Evolutionary conservation across 139 green algal species (phyloP), one percentile per base, ranked within the genome.

Genomic region (Coccomyxa sp.): DNA sequence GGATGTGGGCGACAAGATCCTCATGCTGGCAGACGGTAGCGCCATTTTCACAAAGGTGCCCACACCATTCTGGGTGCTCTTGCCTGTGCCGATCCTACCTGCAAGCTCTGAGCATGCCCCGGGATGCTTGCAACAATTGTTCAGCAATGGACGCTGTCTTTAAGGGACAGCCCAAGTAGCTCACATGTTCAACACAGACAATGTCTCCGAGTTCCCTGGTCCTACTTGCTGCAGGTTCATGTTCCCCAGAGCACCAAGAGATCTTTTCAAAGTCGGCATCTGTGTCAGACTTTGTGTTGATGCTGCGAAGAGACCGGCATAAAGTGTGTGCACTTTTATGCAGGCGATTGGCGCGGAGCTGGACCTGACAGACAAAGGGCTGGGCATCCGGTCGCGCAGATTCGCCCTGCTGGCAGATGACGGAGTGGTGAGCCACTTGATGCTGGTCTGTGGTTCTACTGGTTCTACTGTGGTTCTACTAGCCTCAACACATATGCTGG

Each of bases 391-490:
- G 58, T 95, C 89, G 58, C 85, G 94, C 13, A 85, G 97, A 38
- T 99, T 98, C 80, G 91, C 96, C 10, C 96, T 99, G 93, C 87
- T 98, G 27, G 89, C 96, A 0, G 95, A 99, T 32, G 94, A 99
- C 84, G 88, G 91, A 76, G 84, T 92, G 67, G 90, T 98, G 59
- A 88, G 85, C 13, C 32, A 13, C n/a, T 13, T 58, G 18, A 28
- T 51, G 7, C 38, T 51, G 7, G 3, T 51, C 38, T 51, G 25
- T 58, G 75, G 1, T 58, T 13, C 12, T 79, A n/a, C 75, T 51
- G n/a, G n/a, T n/a, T n/a, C n/a, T n/a, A n/a, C 38, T 51, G 25
- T 58, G 75, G 1, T 58, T 13, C 12, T 79, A n/a, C 75, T 7
- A 51, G 38, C 38, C 3, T 51, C 38, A 51, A 51, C 3, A 51